A percentile compares a stretch with the other conserved stretches of the same genome.
phyloP scores from a whole-genome alignment of 2,329 filamentous ascomycete genomes.

The Neofusicoccum parvum region DNA sequence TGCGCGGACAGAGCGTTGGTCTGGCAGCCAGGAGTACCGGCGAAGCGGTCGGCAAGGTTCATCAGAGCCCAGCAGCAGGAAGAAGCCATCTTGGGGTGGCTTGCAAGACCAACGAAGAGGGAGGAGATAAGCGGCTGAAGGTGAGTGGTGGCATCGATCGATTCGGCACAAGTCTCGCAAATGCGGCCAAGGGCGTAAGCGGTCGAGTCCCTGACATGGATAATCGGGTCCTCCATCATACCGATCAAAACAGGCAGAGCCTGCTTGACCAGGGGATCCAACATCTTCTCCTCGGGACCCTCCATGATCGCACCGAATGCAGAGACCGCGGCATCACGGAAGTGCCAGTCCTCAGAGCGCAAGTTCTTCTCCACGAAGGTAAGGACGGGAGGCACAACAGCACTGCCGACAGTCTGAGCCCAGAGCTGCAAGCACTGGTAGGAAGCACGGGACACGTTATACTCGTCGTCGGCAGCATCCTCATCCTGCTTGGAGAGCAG shows the following conservation, averaged over 20 bases:
- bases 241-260: conserved; percentile 87
- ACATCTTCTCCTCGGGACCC: conserved; percentile 86
- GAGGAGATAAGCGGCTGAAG: conserved; percentile 83
- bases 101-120: conserved; percentile 85
- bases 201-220: conserved; percentile 93
- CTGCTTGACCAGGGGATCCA: conserved; percentile 94
- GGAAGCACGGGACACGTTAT: conserved; percentile 91
- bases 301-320: conserved; percentile 99
- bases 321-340: conserved; percentile 91
- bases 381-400: conserved; percentile 84
- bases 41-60: conserved; percentile 96
- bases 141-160: conserved; percentile 83
- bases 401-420: conserved; percentile 83
- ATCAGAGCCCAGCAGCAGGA: conserved; percentile 99
- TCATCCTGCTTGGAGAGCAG: conserved; percentile 97
- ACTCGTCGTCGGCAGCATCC: conserved; percentile 94
- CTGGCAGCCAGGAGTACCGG: conserved; percentile 77
- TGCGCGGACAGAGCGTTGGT: conserved; percentile 84
- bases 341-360: conserved; percentile 89
- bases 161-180: conserved; percentile 87
- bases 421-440: conserved; percentile 98
- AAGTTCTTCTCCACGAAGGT: conserved; percentile 90
- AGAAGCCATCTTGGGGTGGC: conserved; percentile 93
- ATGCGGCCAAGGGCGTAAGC: conserved; percentile 96
- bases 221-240: conserved; percentile 86